phyloP scores from a whole-genome alignment of 2,329 filamentous ascomycete genomes.

The Macrophomina tecta region DNA sequence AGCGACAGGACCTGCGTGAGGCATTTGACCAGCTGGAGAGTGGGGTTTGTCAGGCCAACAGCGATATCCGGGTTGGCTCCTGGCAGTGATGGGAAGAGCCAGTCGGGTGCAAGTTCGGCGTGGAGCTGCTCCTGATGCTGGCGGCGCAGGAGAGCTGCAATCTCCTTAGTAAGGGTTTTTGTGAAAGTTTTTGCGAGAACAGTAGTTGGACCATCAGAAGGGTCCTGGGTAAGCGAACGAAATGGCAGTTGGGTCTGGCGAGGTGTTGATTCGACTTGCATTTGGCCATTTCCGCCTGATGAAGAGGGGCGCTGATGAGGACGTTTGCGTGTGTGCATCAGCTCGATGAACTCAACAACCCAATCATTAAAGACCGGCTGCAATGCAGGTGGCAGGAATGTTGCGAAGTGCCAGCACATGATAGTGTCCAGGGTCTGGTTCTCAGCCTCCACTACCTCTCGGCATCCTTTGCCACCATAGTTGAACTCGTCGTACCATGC shows the following conservation, averaged over 20 bases:
- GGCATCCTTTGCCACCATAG: conserved; percentile 92
- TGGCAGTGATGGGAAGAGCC: conserved; percentile 81
- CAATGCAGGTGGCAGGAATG: conserved; percentile 80
- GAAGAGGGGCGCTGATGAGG: conserved; percentile 48
- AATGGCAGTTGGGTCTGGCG: conserved; percentile 67
- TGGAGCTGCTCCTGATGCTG: conserved; percentile 90
- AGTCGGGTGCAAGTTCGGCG: conserved; percentile 84
- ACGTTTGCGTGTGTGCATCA: conserved; percentile 88
- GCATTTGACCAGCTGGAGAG: conserved; percentile 88
- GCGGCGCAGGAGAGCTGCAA: conserved; percentile 78
- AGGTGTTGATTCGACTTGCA: conserved; percentile 47
- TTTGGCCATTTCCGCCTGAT: conserved; percentile 53
- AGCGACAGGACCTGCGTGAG: conserved; percentile 91
- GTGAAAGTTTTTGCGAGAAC: conserved; percentile 84
- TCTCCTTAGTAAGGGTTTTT: conserved; percentile 88
- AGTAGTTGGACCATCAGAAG: conserved; percentile 60
- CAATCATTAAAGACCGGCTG: conserved; percentile 89
- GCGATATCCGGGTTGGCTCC: conserved; percentile 62
- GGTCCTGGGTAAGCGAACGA: conserved; percentile 58
- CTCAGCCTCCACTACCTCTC: conserved; percentile 76
- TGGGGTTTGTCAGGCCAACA: conserved; percentile 68
- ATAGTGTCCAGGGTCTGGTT: conserved; percentile 85
- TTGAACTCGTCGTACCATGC: conserved; percentile 99
- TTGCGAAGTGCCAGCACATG: conserved; percentile 98
- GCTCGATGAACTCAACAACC: conserved; percentile 91